Evolutionary conservation across 805 yeast species (phyloP), one percentile per base, ranked within the genome.

Genomic region (Kurtzmaniella fragi): DNA sequence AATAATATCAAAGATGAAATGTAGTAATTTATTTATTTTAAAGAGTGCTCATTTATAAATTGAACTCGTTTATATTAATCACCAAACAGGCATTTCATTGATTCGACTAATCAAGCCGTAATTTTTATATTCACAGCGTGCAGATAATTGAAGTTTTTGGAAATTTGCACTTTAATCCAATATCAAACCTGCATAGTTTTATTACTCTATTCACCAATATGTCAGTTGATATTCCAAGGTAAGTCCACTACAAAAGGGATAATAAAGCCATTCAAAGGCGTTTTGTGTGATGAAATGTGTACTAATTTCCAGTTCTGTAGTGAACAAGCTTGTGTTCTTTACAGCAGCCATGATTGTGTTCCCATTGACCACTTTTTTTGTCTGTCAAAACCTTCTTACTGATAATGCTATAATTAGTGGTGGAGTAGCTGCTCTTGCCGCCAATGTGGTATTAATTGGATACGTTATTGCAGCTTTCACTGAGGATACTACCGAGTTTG

Each of bases 361-460:
- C 35, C 95, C 95, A 17, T 52, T 85, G 45, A 38, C 72, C 20
- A 65, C 83, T 1, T 85, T 85, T 59, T 85, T 85, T 56, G 43
- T 62, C 1, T 57, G 71, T 12, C 82, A 78, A 47, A 71, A 69
- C 48, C 41, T 67, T 14, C 59, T 63, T 42, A 55, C 50, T 38
- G 69, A 66, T 34, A 84, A 76, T 50, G 75, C 89, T 1, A 59
- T 84, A 11, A 63, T 82, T 10, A 80, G 88, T 37, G 95, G 95
- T 31, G 93, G 93, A 2, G 53, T 80, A n/a, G 87, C 90, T 28
- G 93, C 93, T 2, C 67, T 77, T 13, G 76, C 77, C 41, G 93
- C 93, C 20, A 85, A 85, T 53, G 61, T 80, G 5, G 93, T 85
- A 15, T 64, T 85, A 47, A 75, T 84, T 38, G 85, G 84, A 1